Conservation (phyloP, 2,329 filamentous ascomycete species). For the Elsinoe fawcettii region DNA sequence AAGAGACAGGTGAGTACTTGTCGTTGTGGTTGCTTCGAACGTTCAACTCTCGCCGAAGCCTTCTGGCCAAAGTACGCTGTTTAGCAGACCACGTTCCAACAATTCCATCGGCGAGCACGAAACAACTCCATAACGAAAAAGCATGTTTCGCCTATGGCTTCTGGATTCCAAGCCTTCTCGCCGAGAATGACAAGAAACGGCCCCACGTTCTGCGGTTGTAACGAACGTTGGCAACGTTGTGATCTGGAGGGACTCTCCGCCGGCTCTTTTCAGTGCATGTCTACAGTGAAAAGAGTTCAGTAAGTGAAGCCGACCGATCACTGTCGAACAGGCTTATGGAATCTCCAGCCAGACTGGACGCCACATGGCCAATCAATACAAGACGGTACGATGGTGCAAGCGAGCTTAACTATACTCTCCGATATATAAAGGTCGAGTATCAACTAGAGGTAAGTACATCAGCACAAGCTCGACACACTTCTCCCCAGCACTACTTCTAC, state of each 20-base stretch:
- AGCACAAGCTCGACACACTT: background rate
- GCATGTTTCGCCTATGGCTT: background rate
- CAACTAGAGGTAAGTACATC: background rate
- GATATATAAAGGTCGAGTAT: background rate
- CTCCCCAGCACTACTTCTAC: background rate
- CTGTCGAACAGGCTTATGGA: background rate
- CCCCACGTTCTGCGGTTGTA: background rate
- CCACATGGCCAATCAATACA: background rate
- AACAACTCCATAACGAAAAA: background rate
- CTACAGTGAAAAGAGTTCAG: background rate
- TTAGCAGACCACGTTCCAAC: background rate
- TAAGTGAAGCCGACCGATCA: background rate
- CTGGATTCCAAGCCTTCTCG: background rate
- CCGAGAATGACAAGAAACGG: slow-evolving; percentile 5
- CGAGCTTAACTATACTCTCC: background rate
- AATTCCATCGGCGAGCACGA: background rate
- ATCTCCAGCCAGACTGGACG: background rate
- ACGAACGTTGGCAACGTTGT: background rate
- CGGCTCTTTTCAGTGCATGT: background rate
- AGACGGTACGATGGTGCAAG: background rate
- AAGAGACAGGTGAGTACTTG: background rate
- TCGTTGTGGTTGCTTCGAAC: background rate
- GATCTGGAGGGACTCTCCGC: background rate
- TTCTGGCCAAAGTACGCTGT: background rate
- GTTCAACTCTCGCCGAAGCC: background rate